A percentile compares a stretch with the other conserved stretches of the same genome.
Evolutionary conservation across 192 early-diverging fungal species (phyloP).

Genomic region (Coemansia sp.): DNA sequence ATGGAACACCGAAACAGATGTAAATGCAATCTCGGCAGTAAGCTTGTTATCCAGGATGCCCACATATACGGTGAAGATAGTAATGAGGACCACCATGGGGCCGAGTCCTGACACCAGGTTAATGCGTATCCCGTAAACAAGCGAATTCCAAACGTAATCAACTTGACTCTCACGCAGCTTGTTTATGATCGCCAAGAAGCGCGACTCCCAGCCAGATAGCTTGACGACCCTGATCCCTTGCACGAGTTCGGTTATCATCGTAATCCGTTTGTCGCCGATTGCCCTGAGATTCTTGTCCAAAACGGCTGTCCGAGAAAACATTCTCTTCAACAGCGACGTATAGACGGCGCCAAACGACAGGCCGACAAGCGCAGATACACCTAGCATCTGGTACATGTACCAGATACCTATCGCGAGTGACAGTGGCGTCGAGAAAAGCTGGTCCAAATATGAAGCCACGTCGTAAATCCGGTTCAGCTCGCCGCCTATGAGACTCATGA

Average conservation of each 20-base stretch:
- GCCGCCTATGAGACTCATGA: constrained; percentile 69
- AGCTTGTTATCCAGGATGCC: constrained; percentile 56
- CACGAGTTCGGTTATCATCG: constrained; percentile 78
- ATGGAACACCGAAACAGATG: constrained; percentile 68
- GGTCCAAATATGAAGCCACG: constrained; percentile 58
- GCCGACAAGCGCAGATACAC: constrained; percentile 76
- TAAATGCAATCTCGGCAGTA: constrained; percentile 67
- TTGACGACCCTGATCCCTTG: constrained; percentile 91
- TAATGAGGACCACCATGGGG: constrained; percentile 63
- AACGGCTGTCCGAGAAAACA: constrained; percentile 52
- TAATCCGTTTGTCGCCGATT: constrained; percentile 71
- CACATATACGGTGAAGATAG: constrained; percentile 62
- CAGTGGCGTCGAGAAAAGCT: constrained; percentile 62
- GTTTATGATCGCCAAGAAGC: constrained; percentile 66
- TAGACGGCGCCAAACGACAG: constrained; percentile 63
- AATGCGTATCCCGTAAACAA: constrained; percentile 55
- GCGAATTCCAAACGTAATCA: constrained; percentile 52
- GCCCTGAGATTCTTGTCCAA: constrained; percentile 60
- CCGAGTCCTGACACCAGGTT: constrained; percentile 56
- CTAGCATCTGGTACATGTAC: constrained; percentile 73
- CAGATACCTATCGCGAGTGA: constrained; percentile 64
- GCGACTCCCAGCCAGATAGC: constrained; percentile 79
- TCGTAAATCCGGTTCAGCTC: constrained; percentile 66
- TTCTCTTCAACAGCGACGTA: constrained; percentile 56
- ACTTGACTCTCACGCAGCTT: constrained; percentile 65